Evolutionary conservation across 2,329 filamentous ascomycete genomes (phyloP).

Genomic region (Penicillium sp.): DNA sequence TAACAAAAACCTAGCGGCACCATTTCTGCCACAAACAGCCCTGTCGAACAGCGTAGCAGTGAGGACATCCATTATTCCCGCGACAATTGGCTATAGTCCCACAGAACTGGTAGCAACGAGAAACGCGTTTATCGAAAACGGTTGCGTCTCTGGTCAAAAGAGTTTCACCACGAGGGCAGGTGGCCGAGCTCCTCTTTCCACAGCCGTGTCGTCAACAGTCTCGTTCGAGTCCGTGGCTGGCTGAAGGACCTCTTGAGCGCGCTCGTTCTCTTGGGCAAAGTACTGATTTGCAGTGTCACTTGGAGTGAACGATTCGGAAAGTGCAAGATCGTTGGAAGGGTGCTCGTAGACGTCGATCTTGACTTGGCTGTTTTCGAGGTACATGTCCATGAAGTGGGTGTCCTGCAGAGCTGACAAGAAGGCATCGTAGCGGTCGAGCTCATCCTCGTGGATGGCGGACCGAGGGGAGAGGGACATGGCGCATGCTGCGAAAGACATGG

Average conservation of each 20-base stretch:
- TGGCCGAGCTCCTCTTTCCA: neutral
- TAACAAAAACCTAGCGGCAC: neutral
- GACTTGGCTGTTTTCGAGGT: constrained; percentile 4
- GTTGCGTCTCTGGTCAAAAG: neutral
- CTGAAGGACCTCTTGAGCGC: neutral
- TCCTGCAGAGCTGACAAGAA: constrained; percentile 1
- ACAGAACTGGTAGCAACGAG: constrained; percentile 8
- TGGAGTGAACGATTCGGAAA: constrained; percentile 3
- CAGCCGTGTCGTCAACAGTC: neutral
- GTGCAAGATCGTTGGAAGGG: constrained; percentile 1
- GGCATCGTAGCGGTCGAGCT: constrained; percentile 7
- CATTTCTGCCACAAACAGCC: constrained; percentile 9
- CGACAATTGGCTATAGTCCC: constrained; percentile 4
- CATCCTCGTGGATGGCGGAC: constrained; percentile 5
- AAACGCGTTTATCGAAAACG: neutral
- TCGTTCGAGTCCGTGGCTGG: neutral
- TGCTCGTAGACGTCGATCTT: constrained; percentile 6
- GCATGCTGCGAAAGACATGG: neutral
- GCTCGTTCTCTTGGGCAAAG: neutral
- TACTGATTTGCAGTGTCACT: constrained; percentile 3
- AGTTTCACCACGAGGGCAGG: neutral
- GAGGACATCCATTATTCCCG: constrained; percentile 7
- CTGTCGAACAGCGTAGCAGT: constrained; percentile 7
- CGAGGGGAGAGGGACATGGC: neutral
- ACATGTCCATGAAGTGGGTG: constrained; percentile 7